Percentiles rank a stretch among this genome's conserved stretches.
Conservation (phyloP, 2,329 filamentous ascomycete species). For the Alternaria sp. region DNA sequence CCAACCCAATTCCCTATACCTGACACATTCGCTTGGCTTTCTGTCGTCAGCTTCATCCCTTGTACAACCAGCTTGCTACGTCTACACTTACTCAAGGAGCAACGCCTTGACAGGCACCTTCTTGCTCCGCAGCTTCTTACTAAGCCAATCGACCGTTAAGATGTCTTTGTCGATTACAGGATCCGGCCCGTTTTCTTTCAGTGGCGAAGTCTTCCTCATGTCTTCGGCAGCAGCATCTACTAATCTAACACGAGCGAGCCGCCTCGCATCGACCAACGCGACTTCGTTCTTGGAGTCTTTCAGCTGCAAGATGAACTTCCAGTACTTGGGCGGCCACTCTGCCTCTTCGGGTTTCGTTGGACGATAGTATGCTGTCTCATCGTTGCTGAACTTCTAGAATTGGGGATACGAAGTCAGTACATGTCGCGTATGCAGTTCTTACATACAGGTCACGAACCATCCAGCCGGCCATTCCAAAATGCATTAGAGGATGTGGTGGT, state of each 20-base stretch:
- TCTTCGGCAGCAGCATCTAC: conserved; percentile 79
- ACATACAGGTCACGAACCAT: conserved; percentile 53
- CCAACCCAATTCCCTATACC: conserved; percentile 98
- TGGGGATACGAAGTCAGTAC: background rate
- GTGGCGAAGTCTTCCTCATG: conserved; percentile 77
- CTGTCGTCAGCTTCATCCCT: background rate
- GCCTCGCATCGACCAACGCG: conserved; percentile 84
- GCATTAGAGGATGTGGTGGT: conserved; percentile 87
- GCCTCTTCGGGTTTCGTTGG: conserved; percentile 65
- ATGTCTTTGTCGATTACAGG: conserved; percentile 82
- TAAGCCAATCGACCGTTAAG: conserved; percentile 79
- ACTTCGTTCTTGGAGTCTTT: conserved; percentile 68
- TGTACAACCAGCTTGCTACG: background rate
- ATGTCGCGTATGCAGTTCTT: background rate
- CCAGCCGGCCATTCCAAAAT: conserved; percentile 82
- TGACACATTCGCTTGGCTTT: conserved; percentile 70
- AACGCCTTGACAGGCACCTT: conserved; percentile 89
- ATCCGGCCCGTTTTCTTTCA: conserved; percentile 93
- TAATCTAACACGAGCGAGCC: conserved; percentile 80
- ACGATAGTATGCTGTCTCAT: conserved; percentile 82
- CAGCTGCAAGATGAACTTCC: conserved; percentile 83
- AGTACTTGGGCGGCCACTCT: conserved; percentile 87
- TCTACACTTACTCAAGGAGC: conserved; percentile 67
- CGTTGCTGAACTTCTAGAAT: conserved; percentile 72
- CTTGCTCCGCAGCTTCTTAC: conserved; percentile 73